phyloP scores from a whole-genome alignment of 495 filamentous ascomycete genomes.

The Aspergillus affinis region DNA sequence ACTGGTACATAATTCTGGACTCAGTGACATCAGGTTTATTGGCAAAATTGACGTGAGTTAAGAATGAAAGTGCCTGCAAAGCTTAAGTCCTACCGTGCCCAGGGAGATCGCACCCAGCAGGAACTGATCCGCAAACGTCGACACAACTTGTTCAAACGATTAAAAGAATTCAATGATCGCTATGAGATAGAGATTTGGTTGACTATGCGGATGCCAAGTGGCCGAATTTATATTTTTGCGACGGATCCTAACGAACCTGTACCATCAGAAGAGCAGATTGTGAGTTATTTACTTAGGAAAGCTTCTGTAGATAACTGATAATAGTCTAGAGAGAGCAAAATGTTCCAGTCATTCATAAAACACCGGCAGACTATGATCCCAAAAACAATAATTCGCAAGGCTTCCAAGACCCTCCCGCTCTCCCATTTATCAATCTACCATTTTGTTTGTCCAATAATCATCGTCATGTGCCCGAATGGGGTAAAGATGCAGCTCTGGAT shows the following conservation, averaged over 20 bases:
- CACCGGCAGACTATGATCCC: neutral
- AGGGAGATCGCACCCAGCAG: neutral
- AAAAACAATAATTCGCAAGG: neutral
- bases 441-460: too few relatives aligned
- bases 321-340: neutral
- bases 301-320: neutral
- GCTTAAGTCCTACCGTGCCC: neutral
- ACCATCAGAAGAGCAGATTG: neutral
- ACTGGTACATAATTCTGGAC: too few relatives aligned
- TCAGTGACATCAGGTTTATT: too few relatives aligned
- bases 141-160: neutral
- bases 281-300: neutral
- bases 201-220: conserved; percentile 1
- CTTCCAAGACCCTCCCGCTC: neutral
- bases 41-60: too few relatives aligned
- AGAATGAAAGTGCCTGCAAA: too few relatives aligned
- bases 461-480: too few relatives aligned
- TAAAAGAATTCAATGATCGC: neutral
- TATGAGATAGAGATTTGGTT: neutral
- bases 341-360: neutral
- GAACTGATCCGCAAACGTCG: neutral
- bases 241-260: neutral
- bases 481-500: too few relatives aligned
- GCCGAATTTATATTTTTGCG: neutral
- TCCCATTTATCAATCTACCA: neutral